Evolutionary conservation across 73 alveolate genomes (phyloP).

Genomic region (Paramecium octaurelia): DNA sequence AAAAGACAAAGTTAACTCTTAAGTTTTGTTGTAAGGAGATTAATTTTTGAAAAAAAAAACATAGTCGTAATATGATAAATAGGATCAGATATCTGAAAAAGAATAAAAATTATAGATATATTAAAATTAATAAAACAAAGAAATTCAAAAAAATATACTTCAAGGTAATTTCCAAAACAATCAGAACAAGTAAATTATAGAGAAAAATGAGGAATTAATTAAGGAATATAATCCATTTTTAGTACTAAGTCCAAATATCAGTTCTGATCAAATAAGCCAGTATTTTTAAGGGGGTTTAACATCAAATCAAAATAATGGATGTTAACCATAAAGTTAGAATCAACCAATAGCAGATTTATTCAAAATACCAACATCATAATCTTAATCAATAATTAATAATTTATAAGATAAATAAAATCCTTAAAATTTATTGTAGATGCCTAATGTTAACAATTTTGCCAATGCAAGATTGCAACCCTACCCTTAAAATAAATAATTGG

Average conservation of each 20-base stretch:
- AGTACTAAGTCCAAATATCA: neutral
- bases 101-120: neutral
- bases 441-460: neutral
- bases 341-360: neutral
- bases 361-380: neutral
- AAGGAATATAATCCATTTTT: neutral
- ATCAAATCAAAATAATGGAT: neutral
- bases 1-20: neutral
- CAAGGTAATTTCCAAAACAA: neutral
- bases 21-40: neutral
- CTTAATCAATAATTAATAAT: neutral
- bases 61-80: neutral
- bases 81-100: neutral
- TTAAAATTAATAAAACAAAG: neutral
- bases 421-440: neutral
- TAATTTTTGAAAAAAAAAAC: neutral
- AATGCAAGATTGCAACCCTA: neutral
- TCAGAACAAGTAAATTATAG: neutral
- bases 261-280: neutral
- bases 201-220: neutral
- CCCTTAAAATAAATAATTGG: neutral
- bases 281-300: neutral
- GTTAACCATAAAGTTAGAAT: neutral
- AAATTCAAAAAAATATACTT: neutral
- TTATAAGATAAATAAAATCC: neutral